These are phyloP conservation scores for Ascochyta lentis DNA, from an alignment of 2,329 filamentous ascomycete species.

Conservation along the genomic window DNA sequence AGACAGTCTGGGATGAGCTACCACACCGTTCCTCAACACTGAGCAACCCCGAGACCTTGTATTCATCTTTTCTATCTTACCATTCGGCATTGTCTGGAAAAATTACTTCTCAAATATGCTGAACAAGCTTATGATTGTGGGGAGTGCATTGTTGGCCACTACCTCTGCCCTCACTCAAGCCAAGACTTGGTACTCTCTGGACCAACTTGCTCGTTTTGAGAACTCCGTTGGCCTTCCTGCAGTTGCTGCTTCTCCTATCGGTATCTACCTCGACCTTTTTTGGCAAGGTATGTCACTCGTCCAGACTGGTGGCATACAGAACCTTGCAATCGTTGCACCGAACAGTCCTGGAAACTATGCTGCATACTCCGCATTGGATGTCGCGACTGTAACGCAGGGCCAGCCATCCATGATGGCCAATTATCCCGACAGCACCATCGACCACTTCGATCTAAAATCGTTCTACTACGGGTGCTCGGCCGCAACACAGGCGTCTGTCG, in stretches of 20 bases:
- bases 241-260: slow-evolving; percentile 3
- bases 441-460: slow-evolving; percentile 4
- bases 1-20: no score
- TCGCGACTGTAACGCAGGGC: not conserved
- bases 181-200: not conserved
- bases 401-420: not conserved
- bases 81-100: no score
- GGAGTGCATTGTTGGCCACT: no score
- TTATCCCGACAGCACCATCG: slow-evolving; percentile 3
- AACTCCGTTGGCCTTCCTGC: slow-evolving; percentile 5
- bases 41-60: no score
- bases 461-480: slow-evolving; percentile 10
- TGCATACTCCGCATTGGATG: not conserved
- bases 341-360: slow-evolving; percentile 8
- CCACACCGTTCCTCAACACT: no score
- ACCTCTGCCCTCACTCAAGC: not conserved
- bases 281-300: slow-evolving; percentile 8
- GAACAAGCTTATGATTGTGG: no score
- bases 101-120: no score
- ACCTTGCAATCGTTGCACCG: not conserved
- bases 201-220: slow-evolving; percentile 6
- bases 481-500: not conserved
- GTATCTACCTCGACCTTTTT: slow-evolving; percentile 1
- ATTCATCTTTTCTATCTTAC: no score
- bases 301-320: not conserved